These are phyloP conservation scores for Picea glauca DNA, from an alignment of 75 land plant genomes.

Conservation along the genomic window DNA sequence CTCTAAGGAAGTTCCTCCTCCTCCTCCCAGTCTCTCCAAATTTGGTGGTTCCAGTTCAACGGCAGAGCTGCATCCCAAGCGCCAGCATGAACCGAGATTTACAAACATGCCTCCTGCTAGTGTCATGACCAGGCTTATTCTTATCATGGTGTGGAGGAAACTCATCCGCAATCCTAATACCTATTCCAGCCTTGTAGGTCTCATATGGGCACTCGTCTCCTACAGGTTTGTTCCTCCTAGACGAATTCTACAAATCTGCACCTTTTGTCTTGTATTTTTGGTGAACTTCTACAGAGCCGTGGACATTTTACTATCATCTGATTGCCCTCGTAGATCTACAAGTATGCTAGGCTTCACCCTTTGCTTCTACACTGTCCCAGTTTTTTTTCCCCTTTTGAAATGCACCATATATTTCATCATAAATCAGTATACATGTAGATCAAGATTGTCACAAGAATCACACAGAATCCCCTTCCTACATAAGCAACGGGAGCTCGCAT, in stretches of 20 bases:
- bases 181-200: conserved; percentile 61
- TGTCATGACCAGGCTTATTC: conserved; percentile 62
- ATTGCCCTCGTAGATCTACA: background rate
- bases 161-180: conserved; percentile 73
- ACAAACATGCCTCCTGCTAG: conserved; percentile 57
- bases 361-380: background rate
- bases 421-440: no score
- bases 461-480: no score
- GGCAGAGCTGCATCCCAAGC: conserved; percentile 71
- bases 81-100: conserved; percentile 7
- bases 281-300: background rate
- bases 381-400: no score
- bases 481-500: no score
- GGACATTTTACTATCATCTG: background rate
- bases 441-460: no score
- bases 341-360: background rate
- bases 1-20: conserved; percentile 10
- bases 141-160: conserved; percentile 68
- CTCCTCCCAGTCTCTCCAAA: conserved; percentile 20
- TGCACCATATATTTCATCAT: no score
- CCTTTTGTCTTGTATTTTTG: background rate
- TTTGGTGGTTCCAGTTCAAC: conserved; percentile 61
- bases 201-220: conserved; percentile 55
- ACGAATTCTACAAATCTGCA: background rate
- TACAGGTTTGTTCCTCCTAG: conserved; percentile 35